phyloP scores from a whole-genome alignment of 495 filamentous ascomycete species.

The Clohesyomyces aquaticus region DNA sequence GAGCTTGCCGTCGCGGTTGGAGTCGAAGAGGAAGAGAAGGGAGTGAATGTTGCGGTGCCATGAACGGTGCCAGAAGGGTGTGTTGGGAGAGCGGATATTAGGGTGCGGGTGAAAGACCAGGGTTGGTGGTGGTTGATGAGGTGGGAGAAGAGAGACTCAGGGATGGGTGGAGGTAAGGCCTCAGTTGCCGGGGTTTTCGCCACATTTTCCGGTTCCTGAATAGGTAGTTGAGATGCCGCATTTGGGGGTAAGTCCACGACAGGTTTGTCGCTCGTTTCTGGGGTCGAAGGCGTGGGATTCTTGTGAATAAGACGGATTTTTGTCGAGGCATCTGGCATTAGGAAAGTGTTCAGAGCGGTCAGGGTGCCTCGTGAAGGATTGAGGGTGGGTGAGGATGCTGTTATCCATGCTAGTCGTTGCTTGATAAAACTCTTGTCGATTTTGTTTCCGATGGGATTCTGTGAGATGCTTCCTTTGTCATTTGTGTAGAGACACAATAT shows the following conservation, averaged over 20 bases:
- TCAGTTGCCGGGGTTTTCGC: background rate
- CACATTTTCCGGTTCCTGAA: background rate
- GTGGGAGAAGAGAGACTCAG: background rate
- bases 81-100: conserved; percentile 31
- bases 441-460: conserved; percentile 17
- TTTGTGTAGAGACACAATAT: conserved; percentile 66
- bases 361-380: conserved; percentile 82
- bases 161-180: background rate
- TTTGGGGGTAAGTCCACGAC: background rate
- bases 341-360: conserved; percentile 83
- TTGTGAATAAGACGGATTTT: background rate
- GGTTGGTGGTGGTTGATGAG: conserved; percentile 5
- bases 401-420: conserved; percentile 75
- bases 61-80: conserved; percentile 37
- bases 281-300: background rate
- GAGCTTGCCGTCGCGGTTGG: background rate
- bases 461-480: conserved; percentile 52
- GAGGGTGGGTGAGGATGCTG: conserved; percentile 69
- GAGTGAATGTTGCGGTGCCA: conserved; percentile 33
- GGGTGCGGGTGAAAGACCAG: conserved; percentile 29
- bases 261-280: background rate
- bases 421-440: conserved; percentile 78
- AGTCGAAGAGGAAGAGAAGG: conserved; percentile 6
- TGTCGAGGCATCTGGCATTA: conserved; percentile 57
- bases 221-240: background rate